Conservation (phyloP, 2,329 filamentous ascomycete species). For the Magnaporthiopsis poae region DNA sequence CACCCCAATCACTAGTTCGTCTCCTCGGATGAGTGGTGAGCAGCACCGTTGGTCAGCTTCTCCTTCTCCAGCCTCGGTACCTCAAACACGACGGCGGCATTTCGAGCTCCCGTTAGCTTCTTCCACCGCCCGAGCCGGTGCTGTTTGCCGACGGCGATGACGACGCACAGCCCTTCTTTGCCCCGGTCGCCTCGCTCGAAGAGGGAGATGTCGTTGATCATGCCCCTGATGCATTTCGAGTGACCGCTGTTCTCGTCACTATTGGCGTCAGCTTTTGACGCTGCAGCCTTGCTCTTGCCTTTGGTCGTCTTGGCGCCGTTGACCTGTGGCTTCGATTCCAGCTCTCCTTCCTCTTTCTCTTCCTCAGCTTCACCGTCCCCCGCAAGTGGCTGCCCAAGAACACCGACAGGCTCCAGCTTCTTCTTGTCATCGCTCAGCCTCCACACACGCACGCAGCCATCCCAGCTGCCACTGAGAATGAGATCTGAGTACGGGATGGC, state of each 20-base stretch:
- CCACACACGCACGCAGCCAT: slow-evolving; percentile 80
- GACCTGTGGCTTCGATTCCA: slow-evolving; percentile 13
- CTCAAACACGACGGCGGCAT: slow-evolving; percentile 82
- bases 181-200: slow-evolving; percentile 75
- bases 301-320: slow-evolving; percentile 13
- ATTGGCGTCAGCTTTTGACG: slow-evolving; percentile 8
- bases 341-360: slow-evolving; percentile 19
- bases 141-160: slow-evolving; percentile 79
- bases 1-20: background rate
- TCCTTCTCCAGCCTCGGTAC: slow-evolving; percentile 42
- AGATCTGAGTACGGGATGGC: slow-evolving; percentile 85
- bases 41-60: background rate
- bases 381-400: slow-evolving; percentile 39
- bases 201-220: slow-evolving; percentile 80
- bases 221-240: slow-evolving; percentile 47
- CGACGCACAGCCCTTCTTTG: slow-evolving; percentile 67
- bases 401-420: slow-evolving; percentile 62
- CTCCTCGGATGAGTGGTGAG: background rate
- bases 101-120: slow-evolving; percentile 53
- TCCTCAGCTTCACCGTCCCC: slow-evolving; percentile 9
- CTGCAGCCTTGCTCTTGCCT: slow-evolving; percentile 5
- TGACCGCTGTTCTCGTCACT: slow-evolving; percentile 8
- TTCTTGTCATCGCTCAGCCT: slow-evolving; percentile 73
- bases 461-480: slow-evolving; percentile 88
- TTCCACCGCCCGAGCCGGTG: slow-evolving; percentile 79